These are phyloP conservation scores for Xylariaceae sp. DNA, from an alignment of 2,329 filamentous ascomycete species.

Conservation along the genomic window DNA sequence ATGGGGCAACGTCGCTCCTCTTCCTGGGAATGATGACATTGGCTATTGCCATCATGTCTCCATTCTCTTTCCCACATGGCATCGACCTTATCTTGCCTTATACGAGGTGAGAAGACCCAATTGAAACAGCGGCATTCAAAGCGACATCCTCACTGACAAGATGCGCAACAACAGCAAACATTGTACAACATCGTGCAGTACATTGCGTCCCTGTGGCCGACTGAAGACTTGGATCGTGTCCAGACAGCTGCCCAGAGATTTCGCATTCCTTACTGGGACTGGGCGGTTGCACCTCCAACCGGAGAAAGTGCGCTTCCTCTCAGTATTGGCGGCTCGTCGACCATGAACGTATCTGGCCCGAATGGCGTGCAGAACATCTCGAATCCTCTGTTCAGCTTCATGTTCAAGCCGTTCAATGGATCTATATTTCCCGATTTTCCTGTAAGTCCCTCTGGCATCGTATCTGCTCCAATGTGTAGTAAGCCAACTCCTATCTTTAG, in stretches of 20 bases:
- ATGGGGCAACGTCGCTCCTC: conserved; percentile 49
- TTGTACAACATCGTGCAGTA: conserved; percentile 32
- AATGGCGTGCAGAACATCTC: conserved; percentile 50
- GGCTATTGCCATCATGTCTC: conserved; percentile 77
- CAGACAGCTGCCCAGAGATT: conserved; percentile 46
- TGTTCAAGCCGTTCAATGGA: conserved; percentile 54
- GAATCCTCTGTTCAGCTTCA: conserved; percentile 58
- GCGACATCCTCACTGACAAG: background rate
- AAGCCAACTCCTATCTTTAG: conserved; percentile 33
- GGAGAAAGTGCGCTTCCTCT: conserved; percentile 45
- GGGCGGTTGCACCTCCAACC: conserved; percentile 45
- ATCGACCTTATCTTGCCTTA: conserved; percentile 68
- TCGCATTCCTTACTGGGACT: conserved; percentile 57
- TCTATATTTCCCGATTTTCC: conserved; percentile 55
- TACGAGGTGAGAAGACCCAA: conserved; percentile 44
- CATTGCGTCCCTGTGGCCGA: conserved; percentile 35
- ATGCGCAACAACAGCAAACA: conserved; percentile 35
- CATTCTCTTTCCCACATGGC: conserved; percentile 74
- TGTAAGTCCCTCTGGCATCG: conserved; percentile 39
- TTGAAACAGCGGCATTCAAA: background rate
- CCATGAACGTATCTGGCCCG: conserved; percentile 50
- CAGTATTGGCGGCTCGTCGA: conserved; percentile 41
- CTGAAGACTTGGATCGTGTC: conserved; percentile 45
- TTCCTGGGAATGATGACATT: conserved; percentile 46
- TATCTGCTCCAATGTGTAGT: background rate